phyloP scores from a whole-genome alignment of 169 alveolate genomes.

The Cystoisospora suis region DNA sequence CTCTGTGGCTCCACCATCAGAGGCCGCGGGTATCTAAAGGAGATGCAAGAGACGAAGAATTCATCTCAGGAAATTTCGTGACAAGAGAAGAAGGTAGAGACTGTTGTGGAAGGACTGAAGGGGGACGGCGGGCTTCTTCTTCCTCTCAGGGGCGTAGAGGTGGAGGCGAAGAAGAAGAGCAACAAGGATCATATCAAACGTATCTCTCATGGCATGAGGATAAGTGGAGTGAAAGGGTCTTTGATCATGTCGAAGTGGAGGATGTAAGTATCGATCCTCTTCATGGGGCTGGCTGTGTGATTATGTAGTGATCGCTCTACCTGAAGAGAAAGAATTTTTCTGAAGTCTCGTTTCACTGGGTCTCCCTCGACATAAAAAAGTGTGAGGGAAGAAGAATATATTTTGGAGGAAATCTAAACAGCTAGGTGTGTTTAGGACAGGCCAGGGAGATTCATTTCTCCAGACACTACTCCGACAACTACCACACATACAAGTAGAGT shows the following conservation, averaged over 20 bases:
- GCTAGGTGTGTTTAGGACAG: too few species aligned
- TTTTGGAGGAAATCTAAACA: too few species aligned
- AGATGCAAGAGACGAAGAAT: neutral
- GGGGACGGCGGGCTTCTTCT: neutral
- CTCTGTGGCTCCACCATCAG: neutral
- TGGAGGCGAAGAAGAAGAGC: neutral
- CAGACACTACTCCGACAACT: too few species aligned
- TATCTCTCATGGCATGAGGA: constrained; percentile 16
- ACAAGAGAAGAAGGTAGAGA: too few species aligned
- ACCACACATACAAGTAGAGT: too few species aligned
- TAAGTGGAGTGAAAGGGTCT: constrained; percentile 9
- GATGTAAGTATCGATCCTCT: constrained; percentile 22
- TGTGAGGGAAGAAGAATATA: too few species aligned
- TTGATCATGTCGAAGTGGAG: neutral
- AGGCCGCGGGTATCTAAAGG: neutral
- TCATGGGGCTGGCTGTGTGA: neutral
- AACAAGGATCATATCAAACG: neutral
- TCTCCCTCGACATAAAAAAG: too few species aligned
- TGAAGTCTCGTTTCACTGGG: too few species aligned
- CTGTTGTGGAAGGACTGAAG: neutral
- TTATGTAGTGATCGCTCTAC: neutral
- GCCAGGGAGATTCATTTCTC: too few species aligned
- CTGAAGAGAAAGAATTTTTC: too few species aligned
- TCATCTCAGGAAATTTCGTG: neutral
- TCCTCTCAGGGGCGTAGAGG: neutral